These are phyloP conservation scores for Penicillium canescens DNA, from an alignment of 495 filamentous ascomycete species.

Conservation along the genomic window DNA sequence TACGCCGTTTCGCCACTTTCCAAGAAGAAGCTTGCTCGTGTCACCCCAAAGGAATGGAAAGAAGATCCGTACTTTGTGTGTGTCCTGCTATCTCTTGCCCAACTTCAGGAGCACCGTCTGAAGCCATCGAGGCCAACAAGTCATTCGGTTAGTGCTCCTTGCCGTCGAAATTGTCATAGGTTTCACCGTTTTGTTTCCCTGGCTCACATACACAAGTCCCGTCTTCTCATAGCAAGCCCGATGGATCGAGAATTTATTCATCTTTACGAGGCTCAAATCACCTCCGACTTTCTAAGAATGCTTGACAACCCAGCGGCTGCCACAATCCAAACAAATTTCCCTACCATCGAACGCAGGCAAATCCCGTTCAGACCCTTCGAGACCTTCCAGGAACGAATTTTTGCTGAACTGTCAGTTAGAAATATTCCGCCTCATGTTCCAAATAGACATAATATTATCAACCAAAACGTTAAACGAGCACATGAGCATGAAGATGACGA, in stretches of 20 bases:
- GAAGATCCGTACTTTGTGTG: conserved; percentile 23
- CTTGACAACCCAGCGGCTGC: conserved; percentile 11
- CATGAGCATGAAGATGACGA: no score
- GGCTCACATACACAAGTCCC: conserved; percentile 11
- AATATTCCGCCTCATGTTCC: background rate
- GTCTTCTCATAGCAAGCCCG: conserved; percentile 15
- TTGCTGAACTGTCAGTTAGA: conserved; percentile 1
- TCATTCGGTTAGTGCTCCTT: conserved; percentile 6
- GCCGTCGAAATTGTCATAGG: background rate
- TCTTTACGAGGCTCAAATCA: conserved; percentile 18
- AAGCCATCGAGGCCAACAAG: background rate
- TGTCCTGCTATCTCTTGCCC: conserved; percentile 16
- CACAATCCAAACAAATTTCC: conserved; percentile 3
- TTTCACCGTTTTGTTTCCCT: background rate
- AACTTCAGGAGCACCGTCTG: conserved; percentile 15
- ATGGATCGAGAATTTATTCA: conserved; percentile 14
- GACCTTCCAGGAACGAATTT: conserved; percentile 11
- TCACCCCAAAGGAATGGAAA: conserved; percentile 18
- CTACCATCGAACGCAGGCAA: conserved; percentile 6
- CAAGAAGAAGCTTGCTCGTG: conserved; percentile 4
- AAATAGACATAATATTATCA: no score
- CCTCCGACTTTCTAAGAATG: conserved; percentile 11
- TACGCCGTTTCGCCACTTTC: background rate
- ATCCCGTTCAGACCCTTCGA: conserved; percentile 18
- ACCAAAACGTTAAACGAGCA: no score